Evolutionary conservation across 345 rosid genomes (phyloP).

Genomic region (Heritiera fomes): DNA sequence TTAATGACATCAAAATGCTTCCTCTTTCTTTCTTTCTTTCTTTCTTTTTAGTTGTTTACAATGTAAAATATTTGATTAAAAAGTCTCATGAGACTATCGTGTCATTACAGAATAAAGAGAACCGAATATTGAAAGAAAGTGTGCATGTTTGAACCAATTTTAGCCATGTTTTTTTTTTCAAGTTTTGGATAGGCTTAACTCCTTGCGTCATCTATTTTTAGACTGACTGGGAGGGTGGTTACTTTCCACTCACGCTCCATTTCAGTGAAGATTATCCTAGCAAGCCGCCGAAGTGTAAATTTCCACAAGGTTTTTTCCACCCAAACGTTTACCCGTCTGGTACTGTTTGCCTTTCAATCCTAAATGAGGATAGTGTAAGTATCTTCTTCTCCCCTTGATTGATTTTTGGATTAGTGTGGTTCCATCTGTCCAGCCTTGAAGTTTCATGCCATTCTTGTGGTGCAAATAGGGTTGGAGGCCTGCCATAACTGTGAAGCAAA

Average conservation of each 20-base stretch:
- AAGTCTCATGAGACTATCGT: not conserved
- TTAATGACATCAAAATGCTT: not conserved
- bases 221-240: constrained; percentile 97
- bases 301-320: constrained; percentile 81
- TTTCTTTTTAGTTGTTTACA: not conserved
- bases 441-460: constrained; percentile 10
- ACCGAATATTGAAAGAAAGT: not conserved
- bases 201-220: constrained; percentile 25
- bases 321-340: constrained; percentile 95
- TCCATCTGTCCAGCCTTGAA: not conserved
- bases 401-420: not conserved
- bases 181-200: constrained; percentile 7
- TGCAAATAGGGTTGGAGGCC: constrained; percentile 83
- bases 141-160: not conserved
- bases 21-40: not conserved
- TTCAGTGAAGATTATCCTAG: constrained; percentile 92
- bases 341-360: constrained; percentile 86
- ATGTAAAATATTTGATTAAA: not conserved
- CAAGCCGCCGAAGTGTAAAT: constrained; percentile 89
- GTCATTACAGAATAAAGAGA: not conserved
- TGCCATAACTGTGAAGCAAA: constrained; percentile 87
- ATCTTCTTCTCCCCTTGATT: not conserved
- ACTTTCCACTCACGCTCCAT: constrained; percentile 69
- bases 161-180: not conserved
- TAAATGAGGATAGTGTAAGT: constrained; percentile 84